Evolutionary conservation across 768 basidiomycete genomes (phyloP).

Genomic region (Antrodiella citrinella): DNA sequence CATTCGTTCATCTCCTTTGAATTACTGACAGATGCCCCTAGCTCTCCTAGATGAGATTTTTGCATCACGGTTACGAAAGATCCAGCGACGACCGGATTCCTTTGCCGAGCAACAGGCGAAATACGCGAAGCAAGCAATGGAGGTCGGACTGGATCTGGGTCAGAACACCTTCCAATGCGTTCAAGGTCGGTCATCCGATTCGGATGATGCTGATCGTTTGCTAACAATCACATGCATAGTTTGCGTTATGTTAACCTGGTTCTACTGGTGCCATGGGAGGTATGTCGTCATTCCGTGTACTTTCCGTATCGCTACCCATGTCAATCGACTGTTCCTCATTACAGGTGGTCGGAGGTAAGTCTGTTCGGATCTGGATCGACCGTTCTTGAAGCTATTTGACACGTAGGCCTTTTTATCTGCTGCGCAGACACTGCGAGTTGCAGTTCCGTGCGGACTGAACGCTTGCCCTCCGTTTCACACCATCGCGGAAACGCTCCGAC

Average conservation of each 20-base stretch:
- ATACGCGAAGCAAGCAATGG: slow-evolving; percentile 42
- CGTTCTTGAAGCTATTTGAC: background rate
- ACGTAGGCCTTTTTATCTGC: slow-evolving; percentile 52
- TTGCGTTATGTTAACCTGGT: slow-evolving; percentile 57
- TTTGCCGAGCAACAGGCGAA: slow-evolving; percentile 62
- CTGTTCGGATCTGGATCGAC: background rate
- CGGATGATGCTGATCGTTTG: background rate
- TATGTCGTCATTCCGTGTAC: slow-evolving; percentile 18
- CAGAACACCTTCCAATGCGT: slow-evolving; percentile 49
- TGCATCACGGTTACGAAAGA: slow-evolving; percentile 33
- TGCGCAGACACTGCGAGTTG: slow-evolving; percentile 47
- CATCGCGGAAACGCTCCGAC: slow-evolving; percentile 48
- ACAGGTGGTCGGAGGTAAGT: slow-evolving; percentile 66
- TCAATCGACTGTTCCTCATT: background rate
- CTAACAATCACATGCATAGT: slow-evolving; percentile 33
- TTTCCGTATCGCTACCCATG: background rate
- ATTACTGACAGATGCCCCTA: slow-evolving; percentile 3
- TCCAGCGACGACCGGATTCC: slow-evolving; percentile 42
- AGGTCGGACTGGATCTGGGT: slow-evolving; percentile 40
- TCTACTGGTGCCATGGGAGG: slow-evolving; percentile 70
- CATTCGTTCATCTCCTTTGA: background rate
- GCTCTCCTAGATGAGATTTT: slow-evolving; percentile 44
- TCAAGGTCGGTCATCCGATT: slow-evolving; percentile 38
- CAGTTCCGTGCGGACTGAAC: slow-evolving; percentile 64
- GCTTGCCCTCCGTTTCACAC: slow-evolving; percentile 59